phyloP scores from a whole-genome alignment of 148 eudicot species.

The Persicaria maculosa region DNA sequence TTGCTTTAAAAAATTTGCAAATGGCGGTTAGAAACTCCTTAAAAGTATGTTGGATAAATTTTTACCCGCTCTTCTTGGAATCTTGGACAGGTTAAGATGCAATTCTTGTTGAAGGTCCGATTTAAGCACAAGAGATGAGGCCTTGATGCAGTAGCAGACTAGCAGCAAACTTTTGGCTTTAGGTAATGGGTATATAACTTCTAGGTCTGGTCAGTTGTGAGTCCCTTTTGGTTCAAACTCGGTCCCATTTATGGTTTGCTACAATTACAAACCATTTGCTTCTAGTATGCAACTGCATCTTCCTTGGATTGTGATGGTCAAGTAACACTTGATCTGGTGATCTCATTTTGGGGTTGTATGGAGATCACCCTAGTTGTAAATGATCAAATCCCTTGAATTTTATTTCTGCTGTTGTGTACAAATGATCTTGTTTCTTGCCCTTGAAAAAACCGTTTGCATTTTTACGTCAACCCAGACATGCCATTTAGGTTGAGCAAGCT shows the following conservation, averaged over 20 bases:
- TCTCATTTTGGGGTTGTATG: conserved; percentile 63
- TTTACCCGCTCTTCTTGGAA: background rate
- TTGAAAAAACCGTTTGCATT: too few relatives aligned
- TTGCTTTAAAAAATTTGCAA: background rate
- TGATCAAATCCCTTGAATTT: background rate
- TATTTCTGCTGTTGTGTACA: background rate
- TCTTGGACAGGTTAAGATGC: conserved; percentile 79
- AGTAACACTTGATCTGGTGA: conserved; percentile 20
- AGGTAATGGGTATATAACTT: conserved; percentile 6
- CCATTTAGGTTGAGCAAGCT: background rate
- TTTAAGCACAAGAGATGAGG: conserved; percentile 73
- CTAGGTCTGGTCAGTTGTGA: background rate
- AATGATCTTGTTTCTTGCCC: too few relatives aligned
- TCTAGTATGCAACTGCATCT: conserved; percentile 4
- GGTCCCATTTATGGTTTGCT: background rate
- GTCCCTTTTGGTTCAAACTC: conserved; percentile 9
- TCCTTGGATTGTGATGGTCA: background rate
- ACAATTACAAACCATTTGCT: background rate
- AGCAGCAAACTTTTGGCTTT: background rate
- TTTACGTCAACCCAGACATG: background rate
- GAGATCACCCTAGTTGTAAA: conserved; percentile 32
- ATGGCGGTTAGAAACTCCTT: background rate
- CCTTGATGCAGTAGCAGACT: background rate
- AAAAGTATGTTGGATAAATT: background rate
- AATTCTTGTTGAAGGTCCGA: conserved; percentile 84